phyloP scores from a whole-genome alignment of 2,329 filamentous ascomycete species.

The Paecilomyces fulvus region DNA sequence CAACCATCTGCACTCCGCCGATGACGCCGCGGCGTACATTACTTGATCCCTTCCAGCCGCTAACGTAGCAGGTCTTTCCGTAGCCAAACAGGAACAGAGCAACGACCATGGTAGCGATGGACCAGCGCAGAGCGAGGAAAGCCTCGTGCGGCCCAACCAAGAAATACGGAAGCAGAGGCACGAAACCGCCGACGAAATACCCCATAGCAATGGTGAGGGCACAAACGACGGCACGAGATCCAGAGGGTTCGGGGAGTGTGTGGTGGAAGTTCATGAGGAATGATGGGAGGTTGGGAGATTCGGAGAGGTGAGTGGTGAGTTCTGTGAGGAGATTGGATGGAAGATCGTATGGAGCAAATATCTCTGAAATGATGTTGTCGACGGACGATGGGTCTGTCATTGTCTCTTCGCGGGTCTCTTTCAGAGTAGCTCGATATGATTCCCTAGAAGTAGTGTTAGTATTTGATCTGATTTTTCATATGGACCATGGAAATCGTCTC shows the following conservation, averaged over 20 bases:
- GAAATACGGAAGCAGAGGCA: slow-evolving; percentile 48
- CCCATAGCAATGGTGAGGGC: slow-evolving; percentile 32
- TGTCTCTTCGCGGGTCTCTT: slow-evolving; percentile 25
- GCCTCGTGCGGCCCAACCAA: slow-evolving; percentile 66
- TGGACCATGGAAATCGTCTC: slow-evolving; percentile 6
- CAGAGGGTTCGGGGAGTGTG: slow-evolving; percentile 30
- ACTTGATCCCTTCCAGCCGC: slow-evolving; percentile 25
- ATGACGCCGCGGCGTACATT: slow-evolving; percentile 25
- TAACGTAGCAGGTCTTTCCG: slow-evolving; percentile 37
- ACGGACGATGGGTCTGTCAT: slow-evolving; percentile 21
- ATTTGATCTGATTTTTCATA: background rate
- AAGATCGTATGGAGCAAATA: slow-evolving; percentile 32
- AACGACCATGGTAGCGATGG: slow-evolving; percentile 44
- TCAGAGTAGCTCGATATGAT: slow-evolving; percentile 31
- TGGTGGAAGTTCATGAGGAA: slow-evolving; percentile 37
- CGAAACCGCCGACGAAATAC: slow-evolving; percentile 37
- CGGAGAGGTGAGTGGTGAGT: slow-evolving; percentile 26
- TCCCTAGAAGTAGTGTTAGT: slow-evolving; percentile 15
- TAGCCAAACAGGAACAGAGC: slow-evolving; percentile 45
- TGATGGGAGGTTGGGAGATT: slow-evolving; percentile 27
- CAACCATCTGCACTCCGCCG: slow-evolving; percentile 32
- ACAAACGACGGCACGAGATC: slow-evolving; percentile 28
- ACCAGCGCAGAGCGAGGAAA: slow-evolving; percentile 61
- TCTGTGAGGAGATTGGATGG: slow-evolving; percentile 26
- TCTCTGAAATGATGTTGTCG: slow-evolving; percentile 24